Evolutionary conservation across 1,139 yeast species (phyloP).

Genomic region (Suhomyces kunorum): DNA sequence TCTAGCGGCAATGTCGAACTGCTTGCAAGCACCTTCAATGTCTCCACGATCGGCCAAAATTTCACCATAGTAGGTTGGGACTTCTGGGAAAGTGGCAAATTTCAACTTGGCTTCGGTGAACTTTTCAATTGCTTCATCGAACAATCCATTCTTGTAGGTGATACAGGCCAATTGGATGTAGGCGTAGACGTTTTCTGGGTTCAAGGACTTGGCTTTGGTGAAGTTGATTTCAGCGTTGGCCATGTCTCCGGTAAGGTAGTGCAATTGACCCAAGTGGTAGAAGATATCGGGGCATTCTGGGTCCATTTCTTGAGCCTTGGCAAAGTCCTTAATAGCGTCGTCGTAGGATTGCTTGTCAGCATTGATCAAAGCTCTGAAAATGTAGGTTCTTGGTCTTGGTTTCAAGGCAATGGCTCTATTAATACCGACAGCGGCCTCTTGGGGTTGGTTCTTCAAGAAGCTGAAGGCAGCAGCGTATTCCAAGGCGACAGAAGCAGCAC

Average conservation of each 20-base stretch:
- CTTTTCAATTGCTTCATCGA: slow-evolving; percentile 58
- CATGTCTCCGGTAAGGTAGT: slow-evolving; percentile 77
- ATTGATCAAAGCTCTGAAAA: slow-evolving; percentile 78
- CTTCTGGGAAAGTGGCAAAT: slow-evolving; percentile 88
- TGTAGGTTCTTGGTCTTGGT: slow-evolving; percentile 82
- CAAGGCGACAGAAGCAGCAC: slow-evolving; percentile 62
- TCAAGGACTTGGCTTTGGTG: slow-evolving; percentile 70
- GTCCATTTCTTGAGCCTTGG: slow-evolving; percentile 68
- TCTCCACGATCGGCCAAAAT: slow-evolving; percentile 83
- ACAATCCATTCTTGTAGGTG: slow-evolving; percentile 77
- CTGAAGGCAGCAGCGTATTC: slow-evolving; percentile 83
- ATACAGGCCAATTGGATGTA: slow-evolving; percentile 93
- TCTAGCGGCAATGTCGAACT: slow-evolving; percentile 84
- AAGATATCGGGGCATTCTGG: slow-evolving; percentile 78
- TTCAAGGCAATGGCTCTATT: slow-evolving; percentile 62
- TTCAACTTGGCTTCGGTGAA: slow-evolving; percentile 73
- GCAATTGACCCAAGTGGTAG: slow-evolving; percentile 94
- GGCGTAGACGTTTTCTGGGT: slow-evolving; percentile 77
- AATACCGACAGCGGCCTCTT: slow-evolving; percentile 57
- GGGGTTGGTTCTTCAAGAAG: slow-evolving; percentile 77
- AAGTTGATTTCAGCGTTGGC: slow-evolving; percentile 74
- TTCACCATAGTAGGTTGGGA: slow-evolving; percentile 95
- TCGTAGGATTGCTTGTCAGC: slow-evolving; percentile 74
- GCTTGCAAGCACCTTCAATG: slow-evolving; percentile 68
- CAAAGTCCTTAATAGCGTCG: slow-evolving; percentile 70